Evolutionary conservation across 345 rosid genomes (phyloP).

Genomic region (Passiflora organensis): DNA sequence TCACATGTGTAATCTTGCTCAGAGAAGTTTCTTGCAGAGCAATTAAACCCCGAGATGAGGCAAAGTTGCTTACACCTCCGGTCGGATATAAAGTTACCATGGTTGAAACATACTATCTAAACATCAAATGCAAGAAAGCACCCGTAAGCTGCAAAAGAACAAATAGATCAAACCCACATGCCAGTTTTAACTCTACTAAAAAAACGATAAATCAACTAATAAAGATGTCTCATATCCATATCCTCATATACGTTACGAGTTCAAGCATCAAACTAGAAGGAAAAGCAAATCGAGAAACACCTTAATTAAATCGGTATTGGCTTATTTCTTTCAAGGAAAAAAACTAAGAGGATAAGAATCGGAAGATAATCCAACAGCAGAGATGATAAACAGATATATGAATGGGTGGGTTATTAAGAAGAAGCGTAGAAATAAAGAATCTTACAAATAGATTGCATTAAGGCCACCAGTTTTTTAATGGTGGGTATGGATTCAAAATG

Average conservation of each 20-base stretch:
- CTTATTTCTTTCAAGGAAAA: not conserved
- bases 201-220: not conserved
- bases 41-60: constrained; percentile 14
- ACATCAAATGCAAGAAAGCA: constrained; percentile 19
- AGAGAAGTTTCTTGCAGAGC: constrained; percentile 21
- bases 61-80: constrained; percentile 36
- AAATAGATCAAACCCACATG: not conserved
- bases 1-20: constrained; percentile 20
- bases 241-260: not conserved
- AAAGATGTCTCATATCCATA: too few species aligned
- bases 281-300: not conserved
- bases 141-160: not conserved
- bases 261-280: not conserved
- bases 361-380: not conserved
- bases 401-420: not conserved
- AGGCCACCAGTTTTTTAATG: constrained; percentile 66
- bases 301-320: not conserved
- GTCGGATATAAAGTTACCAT: constrained; percentile 48
- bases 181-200: not conserved
- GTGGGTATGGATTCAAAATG: constrained; percentile 30
- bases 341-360: not conserved
- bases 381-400: not conserved
- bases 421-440: constrained; percentile 18
- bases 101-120: constrained; percentile 44
- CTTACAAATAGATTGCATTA: not conserved